phyloP scores from a whole-genome alignment of 371 early-diverging fungal species.

The Coemansia sp. region DNA sequence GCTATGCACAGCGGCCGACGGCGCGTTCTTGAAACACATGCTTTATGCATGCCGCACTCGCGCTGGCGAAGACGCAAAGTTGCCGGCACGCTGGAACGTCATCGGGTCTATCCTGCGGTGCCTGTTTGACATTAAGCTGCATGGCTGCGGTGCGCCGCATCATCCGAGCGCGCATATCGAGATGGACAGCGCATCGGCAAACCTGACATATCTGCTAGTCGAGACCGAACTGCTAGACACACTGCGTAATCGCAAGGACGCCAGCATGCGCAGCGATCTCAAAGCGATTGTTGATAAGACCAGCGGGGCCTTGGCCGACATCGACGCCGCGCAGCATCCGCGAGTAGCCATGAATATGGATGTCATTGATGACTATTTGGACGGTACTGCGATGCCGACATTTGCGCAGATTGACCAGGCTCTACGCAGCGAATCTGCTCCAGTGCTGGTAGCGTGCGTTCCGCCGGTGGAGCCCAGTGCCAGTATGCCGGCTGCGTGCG shows the following conservation, averaged over 20 bases:
- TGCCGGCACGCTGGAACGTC: slow-evolving; percentile 12
- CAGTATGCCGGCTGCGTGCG: slow-evolving; percentile 13
- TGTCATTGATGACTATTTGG: slow-evolving; percentile 36
- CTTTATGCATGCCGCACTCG: slow-evolving; percentile 9
- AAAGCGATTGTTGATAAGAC: slow-evolving; percentile 37
- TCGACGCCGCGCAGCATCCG: slow-evolving; percentile 28
- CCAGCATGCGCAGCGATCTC: slow-evolving; percentile 42
- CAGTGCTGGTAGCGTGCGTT: slow-evolving; percentile 6
- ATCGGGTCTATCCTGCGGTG: slow-evolving; percentile 37
- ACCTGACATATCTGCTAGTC: slow-evolving; percentile 27
- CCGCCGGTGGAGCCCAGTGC: neutral
- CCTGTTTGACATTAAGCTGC: slow-evolving; percentile 38
- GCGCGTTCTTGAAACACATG: slow-evolving; percentile 25
- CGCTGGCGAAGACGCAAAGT: neutral
- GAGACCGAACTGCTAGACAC: slow-evolving; percentile 28
- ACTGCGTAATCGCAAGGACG: slow-evolving; percentile 24
- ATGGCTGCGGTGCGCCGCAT: slow-evolving; percentile 12
- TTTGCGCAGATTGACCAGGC: slow-evolving; percentile 14
- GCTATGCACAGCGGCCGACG: slow-evolving; percentile 37
- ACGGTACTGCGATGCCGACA: slow-evolving; percentile 42
- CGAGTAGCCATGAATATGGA: slow-evolving; percentile 40
- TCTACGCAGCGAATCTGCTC: neutral
- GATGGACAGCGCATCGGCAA: slow-evolving; percentile 34
- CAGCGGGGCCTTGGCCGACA: slow-evolving; percentile 15
- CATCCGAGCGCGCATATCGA: slow-evolving; percentile 30